Conservation (phyloP, 83 land plant genomes). For the Diphasiastrum complanatum region DNA sequence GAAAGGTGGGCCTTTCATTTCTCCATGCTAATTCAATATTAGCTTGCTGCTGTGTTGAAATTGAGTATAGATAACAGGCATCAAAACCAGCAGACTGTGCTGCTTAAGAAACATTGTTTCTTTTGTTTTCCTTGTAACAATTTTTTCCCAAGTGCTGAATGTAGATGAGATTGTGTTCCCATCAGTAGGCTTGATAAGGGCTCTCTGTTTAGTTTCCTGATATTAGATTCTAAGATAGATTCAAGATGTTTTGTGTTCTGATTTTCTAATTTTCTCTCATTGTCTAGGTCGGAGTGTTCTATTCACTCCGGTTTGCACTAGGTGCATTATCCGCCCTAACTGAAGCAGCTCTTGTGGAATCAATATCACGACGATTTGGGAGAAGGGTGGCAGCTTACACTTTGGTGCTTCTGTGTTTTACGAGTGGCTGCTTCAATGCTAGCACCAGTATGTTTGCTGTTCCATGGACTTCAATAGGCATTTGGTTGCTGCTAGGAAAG, state of each 20-base stretch:
- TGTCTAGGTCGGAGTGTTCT: conserved; percentile 74
- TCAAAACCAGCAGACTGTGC: background rate
- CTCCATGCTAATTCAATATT: background rate
- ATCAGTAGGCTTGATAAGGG: no score
- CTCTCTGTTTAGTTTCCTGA: no score
- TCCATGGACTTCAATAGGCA: background rate
- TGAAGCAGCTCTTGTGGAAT: conserved; percentile 77
- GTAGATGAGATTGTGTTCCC: no score
- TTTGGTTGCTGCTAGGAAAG: background rate
- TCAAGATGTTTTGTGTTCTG: no score
- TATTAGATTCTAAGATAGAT: no score
- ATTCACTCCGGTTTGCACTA: conserved; percentile 61
- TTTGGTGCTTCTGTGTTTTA: conserved; percentile 81
- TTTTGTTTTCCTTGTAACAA: background rate
- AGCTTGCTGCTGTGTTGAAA: conserved; percentile 7
- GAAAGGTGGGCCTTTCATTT: conserved; percentile 39
- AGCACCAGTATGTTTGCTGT: conserved; percentile 73
- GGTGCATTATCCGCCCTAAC: conserved; percentile 62
- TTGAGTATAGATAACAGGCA: background rate
- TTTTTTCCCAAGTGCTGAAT: no score
- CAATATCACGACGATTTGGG: conserved; percentile 72
- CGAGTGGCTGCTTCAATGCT: conserved; percentile 95
- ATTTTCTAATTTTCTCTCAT: conserved; percentile 8
- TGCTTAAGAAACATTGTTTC: conserved; percentile 1
- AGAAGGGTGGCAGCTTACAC: conserved; percentile 75